These are phyloP conservation scores for Podaxis pistillaris DNA, from an alignment of 768 basidiomycete species.

Conservation along the genomic window DNA sequence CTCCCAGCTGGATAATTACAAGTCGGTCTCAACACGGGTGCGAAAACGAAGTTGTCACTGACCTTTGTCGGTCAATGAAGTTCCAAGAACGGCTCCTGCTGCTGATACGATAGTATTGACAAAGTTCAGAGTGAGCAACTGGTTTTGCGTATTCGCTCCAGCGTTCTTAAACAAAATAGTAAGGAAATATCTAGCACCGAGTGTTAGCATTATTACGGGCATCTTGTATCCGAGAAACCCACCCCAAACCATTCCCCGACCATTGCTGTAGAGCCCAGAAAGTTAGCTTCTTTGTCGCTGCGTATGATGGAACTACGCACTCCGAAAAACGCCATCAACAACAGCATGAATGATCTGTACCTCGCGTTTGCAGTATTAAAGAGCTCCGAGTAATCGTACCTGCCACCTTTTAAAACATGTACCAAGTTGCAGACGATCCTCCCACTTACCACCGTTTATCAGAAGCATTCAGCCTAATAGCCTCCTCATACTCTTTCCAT, in stretches of 20 bases:
- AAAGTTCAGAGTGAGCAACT: slow-evolving; percentile 39
- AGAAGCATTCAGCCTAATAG: slow-evolving; percentile 46
- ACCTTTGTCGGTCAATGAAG: slow-evolving; percentile 40
- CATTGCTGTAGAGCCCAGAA: slow-evolving; percentile 37
- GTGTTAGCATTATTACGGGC: not conserved
- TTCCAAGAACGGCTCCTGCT: slow-evolving; percentile 39
- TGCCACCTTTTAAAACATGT: slow-evolving; percentile 11
- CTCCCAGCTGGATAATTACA: slow-evolving; percentile 31
- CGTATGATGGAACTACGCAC: slow-evolving; percentile 22
- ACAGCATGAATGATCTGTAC: slow-evolving; percentile 45
- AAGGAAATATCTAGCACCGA: slow-evolving; percentile 35
- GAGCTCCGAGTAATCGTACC: slow-evolving; percentile 52
- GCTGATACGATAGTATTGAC: slow-evolving; percentile 42
- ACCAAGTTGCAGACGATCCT: not conserved
- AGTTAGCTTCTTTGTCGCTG: not conserved
- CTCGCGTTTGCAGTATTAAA: slow-evolving; percentile 46
- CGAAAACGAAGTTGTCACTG: not conserved
- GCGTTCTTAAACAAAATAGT: slow-evolving; percentile 40
- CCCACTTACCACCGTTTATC: slow-evolving; percentile 53
- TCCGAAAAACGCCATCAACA: slow-evolving; percentile 55
- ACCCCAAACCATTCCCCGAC: slow-evolving; percentile 55
- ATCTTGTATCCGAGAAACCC: slow-evolving; percentile 1
- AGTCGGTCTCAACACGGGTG: not conserved
- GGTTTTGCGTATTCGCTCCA: slow-evolving; percentile 37
- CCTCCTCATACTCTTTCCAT: slow-evolving; percentile 51